Percentiles rank a stretch among this genome's conserved stretches.
Evolutionary conservation across 2,329 filamentous ascomycete species (phyloP).

Genomic region (Fusarium nodosum): DNA sequence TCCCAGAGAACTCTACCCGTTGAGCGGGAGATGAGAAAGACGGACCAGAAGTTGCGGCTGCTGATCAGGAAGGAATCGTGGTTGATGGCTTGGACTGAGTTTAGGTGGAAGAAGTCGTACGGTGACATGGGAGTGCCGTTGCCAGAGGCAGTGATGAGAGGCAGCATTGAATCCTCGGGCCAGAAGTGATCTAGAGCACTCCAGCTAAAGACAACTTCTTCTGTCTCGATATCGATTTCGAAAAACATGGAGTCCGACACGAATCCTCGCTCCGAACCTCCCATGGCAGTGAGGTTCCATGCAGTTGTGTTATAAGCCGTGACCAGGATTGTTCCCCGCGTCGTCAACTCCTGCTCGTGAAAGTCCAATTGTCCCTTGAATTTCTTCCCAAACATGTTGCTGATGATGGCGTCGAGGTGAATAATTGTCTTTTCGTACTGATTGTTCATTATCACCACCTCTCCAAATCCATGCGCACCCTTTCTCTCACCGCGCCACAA

Average conservation of each 20-base stretch:
- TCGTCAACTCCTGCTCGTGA: slow-evolving; percentile 45
- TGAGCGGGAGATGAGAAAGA: slow-evolving; percentile 40
- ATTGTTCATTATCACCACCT: slow-evolving; percentile 51
- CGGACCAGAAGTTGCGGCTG: slow-evolving; percentile 44
- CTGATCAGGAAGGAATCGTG: slow-evolving; percentile 44
- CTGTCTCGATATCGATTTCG: slow-evolving; percentile 59
- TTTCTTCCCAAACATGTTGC: slow-evolving; percentile 2
- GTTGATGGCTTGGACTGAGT: slow-evolving; percentile 44
- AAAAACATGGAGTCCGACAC: slow-evolving; percentile 55
- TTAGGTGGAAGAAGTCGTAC: slow-evolving; percentile 49
- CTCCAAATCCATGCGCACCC: slow-evolving; percentile 52
- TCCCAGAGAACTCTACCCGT: slow-evolving; percentile 46
- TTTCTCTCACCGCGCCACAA: slow-evolving; percentile 49
- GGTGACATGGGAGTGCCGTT: slow-evolving; percentile 25
- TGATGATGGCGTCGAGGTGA: slow-evolving; percentile 25
- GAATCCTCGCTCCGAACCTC: slow-evolving; percentile 35
- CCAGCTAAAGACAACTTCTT: slow-evolving; percentile 58
- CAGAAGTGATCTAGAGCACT: slow-evolving; percentile 54
- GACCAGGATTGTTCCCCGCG: slow-evolving; percentile 44
- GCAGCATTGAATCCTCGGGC: slow-evolving; percentile 30
- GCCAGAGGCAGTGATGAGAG: slow-evolving; percentile 22
- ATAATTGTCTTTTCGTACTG: slow-evolving; percentile 45
- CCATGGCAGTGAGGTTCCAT: slow-evolving; percentile 35
- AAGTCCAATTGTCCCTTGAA: slow-evolving; percentile 37
- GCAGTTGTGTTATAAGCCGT: slow-evolving; percentile 46